Percentiles rank a stretch among this genome's conserved stretches.
These are phyloP conservation scores for Cytospora chrysosperma DNA, from an alignment of 2,329 filamentous ascomycete genomes.

Conservation along the genomic window DNA sequence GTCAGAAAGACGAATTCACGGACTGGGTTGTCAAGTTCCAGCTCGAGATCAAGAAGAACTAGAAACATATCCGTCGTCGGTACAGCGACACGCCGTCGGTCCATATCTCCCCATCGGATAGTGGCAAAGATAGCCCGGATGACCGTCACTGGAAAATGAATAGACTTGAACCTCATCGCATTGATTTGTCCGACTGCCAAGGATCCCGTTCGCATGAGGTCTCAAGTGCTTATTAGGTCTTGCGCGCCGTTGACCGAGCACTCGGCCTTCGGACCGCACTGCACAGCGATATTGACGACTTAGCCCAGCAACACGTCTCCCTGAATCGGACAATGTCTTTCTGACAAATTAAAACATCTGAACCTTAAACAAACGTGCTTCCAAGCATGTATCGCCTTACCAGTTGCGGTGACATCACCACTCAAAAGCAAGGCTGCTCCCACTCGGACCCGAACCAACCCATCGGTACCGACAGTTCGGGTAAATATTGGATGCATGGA, in stretches of 20 bases:
- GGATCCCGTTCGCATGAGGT: background rate
- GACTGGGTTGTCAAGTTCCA: constrained; percentile 67
- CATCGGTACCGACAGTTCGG: constrained; percentile 7
- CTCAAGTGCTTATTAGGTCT: background rate
- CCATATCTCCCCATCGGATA: too few relatives aligned
- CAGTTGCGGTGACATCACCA: constrained; percentile 11
- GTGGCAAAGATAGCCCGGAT: background rate
- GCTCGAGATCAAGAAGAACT: constrained; percentile 48
- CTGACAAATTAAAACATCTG: background rate
- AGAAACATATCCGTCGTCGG: background rate
- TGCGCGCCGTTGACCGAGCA: background rate
- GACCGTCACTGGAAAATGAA: background rate
- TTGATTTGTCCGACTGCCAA: background rate
- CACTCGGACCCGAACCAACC: constrained; percentile 7
- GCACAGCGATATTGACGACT: background rate
- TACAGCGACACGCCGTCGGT: background rate
- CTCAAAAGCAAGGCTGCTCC: background rate
- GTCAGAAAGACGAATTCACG: constrained; percentile 71
- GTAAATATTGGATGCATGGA: constrained; percentile 9
- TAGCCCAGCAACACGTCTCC: background rate
- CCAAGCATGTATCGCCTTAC: background rate
- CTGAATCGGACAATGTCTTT: background rate
- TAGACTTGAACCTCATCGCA: background rate
- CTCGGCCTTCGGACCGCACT: constrained; percentile 1
- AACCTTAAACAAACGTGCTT: background rate